Evolutionary conservation across 106 monocot species (phyloP).

Genomic region (Ottelia alismoides): DNA sequence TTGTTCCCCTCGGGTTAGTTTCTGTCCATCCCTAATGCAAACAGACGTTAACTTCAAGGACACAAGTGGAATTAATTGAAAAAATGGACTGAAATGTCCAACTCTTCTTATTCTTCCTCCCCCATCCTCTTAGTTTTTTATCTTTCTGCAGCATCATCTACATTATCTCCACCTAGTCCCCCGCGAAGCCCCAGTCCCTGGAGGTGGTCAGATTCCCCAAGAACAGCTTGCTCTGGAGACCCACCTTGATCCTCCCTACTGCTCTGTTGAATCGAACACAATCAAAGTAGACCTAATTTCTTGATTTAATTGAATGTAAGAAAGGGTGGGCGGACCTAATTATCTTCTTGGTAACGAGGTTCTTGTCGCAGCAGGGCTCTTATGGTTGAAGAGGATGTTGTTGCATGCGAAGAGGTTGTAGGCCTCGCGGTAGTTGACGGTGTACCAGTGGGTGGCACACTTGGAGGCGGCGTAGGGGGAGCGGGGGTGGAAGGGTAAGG

Average conservation of each 20-base stretch:
- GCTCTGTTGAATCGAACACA: too few species aligned
- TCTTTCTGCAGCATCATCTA: slow-evolving; percentile 98
- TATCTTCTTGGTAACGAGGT: slow-evolving; percentile 95
- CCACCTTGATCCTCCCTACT: slow-evolving; percentile 79
- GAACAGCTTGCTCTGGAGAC: slow-evolving; percentile 83
- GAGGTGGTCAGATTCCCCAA: slow-evolving; percentile 84
- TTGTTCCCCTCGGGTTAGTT: too few species aligned
- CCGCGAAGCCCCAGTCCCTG: slow-evolving; percentile 94
- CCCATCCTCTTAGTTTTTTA: too few species aligned
- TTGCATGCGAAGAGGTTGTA: slow-evolving; percentile 92
- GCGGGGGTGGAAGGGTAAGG: slow-evolving; percentile 78
- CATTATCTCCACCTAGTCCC: slow-evolving; percentile 97
- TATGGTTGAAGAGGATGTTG: slow-evolving; percentile 94
- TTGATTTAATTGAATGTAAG: too few species aligned
- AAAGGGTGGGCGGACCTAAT: too few species aligned
- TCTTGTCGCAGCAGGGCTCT: slow-evolving; percentile 81
- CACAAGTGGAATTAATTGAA: too few species aligned
- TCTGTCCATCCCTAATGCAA: too few species aligned
- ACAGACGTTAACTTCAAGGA: too few species aligned
- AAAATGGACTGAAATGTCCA: too few species aligned
- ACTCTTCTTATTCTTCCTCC: too few species aligned
- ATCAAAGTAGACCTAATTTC: too few species aligned
- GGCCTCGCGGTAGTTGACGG: slow-evolving; percentile 95
- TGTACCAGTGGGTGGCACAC: slow-evolving; percentile 94
- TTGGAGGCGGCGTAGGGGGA: slow-evolving; percentile 96